Base-by-base conservation (phyloP, 2,329 filamentous ascomycete genomes). In the Zarea fungicola region DNA sequence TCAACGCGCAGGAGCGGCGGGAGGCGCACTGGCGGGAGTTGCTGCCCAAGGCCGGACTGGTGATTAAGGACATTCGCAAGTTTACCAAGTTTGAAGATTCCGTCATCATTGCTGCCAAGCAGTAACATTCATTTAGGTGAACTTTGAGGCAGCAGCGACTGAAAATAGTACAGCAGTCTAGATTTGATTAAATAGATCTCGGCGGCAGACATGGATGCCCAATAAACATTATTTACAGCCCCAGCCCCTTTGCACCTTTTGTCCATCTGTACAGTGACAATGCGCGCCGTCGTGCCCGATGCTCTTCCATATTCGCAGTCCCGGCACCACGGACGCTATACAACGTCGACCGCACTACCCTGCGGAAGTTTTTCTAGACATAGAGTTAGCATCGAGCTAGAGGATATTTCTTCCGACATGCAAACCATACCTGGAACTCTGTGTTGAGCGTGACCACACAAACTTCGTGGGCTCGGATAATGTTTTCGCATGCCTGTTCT, bases 221-320 rank as follows among this genome's bases (percentile, higher is more conserved):
- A 29, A 29, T 29, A 29, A 8, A 8, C 28, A 13, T 6, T 19
- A 19, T 13, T 59, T 45, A 67, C 39, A 67, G 46, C 2, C 59
- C 65, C 31, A 69, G 37, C 0, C 66, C 66, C 25, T 60, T 65
- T 5, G 64, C 63, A 1, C 66, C 66, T 42, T 59, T 63, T 2
- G 65, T 77, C 75, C 75, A 78, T 37, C 75, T 67, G 54, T 79
- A 79, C 37, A 78, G 59, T 6, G 74, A 75, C n/a, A 79, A 62
- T 50, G 76, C 74, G 48, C 73, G 65, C 11, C 75, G 65, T 56
- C 67, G 66, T 50, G 65, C 74, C 62, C 65, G 63, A 40, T 70
- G 68, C 56, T 74, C 71, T 41, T 71, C 69, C 57, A 65, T 65
- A 19, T 69, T 65, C 13, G 65, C 64, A 35, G 63, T 62, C 13